Percentiles rank a stretch among this genome's conserved stretches.
Conservation (phyloP, 805 yeast genomes). For the Candida tallmaniae region DNA sequence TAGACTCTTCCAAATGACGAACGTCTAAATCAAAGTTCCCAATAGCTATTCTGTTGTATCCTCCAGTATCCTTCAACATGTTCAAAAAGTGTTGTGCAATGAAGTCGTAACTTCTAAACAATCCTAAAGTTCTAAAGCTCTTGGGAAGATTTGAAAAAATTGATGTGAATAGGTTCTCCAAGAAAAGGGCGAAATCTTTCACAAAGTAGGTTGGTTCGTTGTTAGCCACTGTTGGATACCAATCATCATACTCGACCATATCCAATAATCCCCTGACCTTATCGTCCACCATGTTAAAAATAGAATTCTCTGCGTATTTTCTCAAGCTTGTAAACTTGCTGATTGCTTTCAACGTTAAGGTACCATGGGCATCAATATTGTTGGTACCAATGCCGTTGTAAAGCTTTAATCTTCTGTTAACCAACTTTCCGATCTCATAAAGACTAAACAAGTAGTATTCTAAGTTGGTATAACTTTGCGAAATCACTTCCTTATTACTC, state of each 20-base stretch:
- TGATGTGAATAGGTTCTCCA: slow-evolving; percentile 80
- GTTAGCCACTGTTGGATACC: slow-evolving; percentile 54
- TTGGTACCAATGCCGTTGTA: slow-evolving; percentile 37
- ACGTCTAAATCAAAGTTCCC: slow-evolving; percentile 78
- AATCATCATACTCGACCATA: slow-evolving; percentile 75
- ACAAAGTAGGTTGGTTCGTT: slow-evolving; percentile 68
- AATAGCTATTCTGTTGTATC: slow-evolving; percentile 57
- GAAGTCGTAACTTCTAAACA: slow-evolving; percentile 83
- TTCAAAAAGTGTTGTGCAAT: slow-evolving; percentile 67
- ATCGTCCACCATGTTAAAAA: slow-evolving; percentile 77
- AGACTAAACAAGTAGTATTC: slow-evolving; percentile 82
- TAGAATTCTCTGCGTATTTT: slow-evolving; percentile 69
- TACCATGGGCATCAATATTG: slow-evolving; percentile 36
- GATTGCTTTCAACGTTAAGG: slow-evolving; percentile 44
- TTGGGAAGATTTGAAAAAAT: slow-evolving; percentile 79
- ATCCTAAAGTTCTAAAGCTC: slow-evolving; percentile 70
- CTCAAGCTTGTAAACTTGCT: slow-evolving; percentile 54
- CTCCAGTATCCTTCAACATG: slow-evolving; percentile 50
- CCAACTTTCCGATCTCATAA: slow-evolving; percentile 54
- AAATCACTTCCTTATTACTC: slow-evolving; percentile 80
- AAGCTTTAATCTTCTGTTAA: slow-evolving; percentile 31
- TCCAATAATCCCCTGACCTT: slow-evolving; percentile 78
- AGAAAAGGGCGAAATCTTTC: slow-evolving; percentile 78
- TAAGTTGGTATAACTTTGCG: slow-evolving; percentile 83
- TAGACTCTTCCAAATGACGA: slow-evolving; percentile 61